These are phyloP conservation scores for Noccaea caerulescens DNA, from an alignment of 345 rosid genomes.

Conservation along the genomic window DNA sequence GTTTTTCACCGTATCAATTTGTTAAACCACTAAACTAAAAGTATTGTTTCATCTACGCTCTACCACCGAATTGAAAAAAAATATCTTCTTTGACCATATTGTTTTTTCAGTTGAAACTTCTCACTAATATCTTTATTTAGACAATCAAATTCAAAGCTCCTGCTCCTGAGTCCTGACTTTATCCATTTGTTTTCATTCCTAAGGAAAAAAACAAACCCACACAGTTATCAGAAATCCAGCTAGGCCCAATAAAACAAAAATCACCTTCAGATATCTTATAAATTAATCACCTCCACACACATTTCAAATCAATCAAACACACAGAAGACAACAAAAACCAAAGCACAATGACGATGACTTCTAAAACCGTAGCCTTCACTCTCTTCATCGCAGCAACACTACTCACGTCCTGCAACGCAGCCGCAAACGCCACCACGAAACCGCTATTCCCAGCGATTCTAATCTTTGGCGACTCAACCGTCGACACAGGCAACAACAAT, in stretches of 20 bases:
- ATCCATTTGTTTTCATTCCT: slow-evolving; percentile 8
- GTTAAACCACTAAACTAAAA: not conserved
- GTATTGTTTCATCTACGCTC: not conserved
- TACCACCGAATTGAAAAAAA: not conserved
- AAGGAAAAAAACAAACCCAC: not conserved
- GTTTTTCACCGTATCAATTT: not conserved
- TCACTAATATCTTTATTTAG: slow-evolving; percentile 21
- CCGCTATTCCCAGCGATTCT: slow-evolving; percentile 43
- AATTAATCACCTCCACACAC: slow-evolving; percentile 3
- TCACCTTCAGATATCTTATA: slow-evolving; percentile 15
- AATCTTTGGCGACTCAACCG: slow-evolving; percentile 44
- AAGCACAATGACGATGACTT: slow-evolving; percentile 5
- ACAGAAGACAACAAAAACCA: not conserved
- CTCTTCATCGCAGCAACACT: slow-evolving; percentile 31
- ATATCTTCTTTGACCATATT: not conserved
- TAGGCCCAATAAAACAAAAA: not conserved
- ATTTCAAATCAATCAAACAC: not conserved
- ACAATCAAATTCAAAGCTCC: not conserved
- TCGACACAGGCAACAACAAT: slow-evolving; percentile 45
- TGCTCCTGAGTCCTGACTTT: not conserved
- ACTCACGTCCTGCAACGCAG: slow-evolving; percentile 25
- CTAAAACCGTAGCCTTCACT: slow-evolving; percentile 18
- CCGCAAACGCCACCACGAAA: slow-evolving; percentile 7
- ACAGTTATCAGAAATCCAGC: slow-evolving; percentile 14
- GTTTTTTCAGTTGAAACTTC: not conserved